Percentiles rank a stretch among this genome's conserved stretches.
phyloP scores from a whole-genome alignment of 2,329 filamentous ascomycete genomes.

The Fonsecaea monophora region DNA sequence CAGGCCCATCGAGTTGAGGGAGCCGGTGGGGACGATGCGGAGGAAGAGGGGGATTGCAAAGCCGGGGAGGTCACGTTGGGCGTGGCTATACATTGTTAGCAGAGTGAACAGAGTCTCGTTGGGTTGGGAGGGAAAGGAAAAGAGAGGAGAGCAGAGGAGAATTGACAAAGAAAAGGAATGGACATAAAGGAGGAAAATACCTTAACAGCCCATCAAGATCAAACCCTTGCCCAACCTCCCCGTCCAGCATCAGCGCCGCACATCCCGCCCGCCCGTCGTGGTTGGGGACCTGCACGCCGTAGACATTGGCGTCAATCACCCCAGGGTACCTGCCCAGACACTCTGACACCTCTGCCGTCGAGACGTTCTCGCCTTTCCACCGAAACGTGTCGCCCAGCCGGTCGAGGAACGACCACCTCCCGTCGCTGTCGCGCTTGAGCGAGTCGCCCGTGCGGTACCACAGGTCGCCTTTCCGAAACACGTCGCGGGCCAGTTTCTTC shows the following conservation, averaged over 20 bases:
- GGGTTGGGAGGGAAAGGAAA: too few relatives aligned
- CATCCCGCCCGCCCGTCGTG: conserved; percentile 88
- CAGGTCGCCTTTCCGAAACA: conserved; percentile 75
- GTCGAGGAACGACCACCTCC: conserved; percentile 78
- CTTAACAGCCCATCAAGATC: conserved; percentile 66
- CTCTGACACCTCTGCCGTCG: conserved; percentile 80
- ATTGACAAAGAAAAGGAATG: not conserved
- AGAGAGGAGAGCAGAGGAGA: too few relatives aligned
- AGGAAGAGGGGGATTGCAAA: conserved; percentile 80
- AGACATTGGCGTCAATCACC: conserved; percentile 81
- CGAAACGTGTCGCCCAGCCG: conserved; percentile 61
- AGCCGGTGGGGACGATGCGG: conserved; percentile 61
- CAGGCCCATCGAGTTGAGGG: conserved; percentile 73
- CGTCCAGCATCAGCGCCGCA: conserved; percentile 67
- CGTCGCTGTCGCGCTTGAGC: conserved; percentile 72
- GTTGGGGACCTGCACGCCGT: conserved; percentile 77
- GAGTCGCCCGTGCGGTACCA: conserved; percentile 85
- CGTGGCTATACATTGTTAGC: not conserved
- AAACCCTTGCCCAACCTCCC: conserved; percentile 55
- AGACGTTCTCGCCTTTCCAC: conserved; percentile 79
- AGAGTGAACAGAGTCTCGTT: too few relatives aligned
- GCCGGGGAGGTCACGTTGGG: conserved; percentile 65
- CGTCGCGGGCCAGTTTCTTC: conserved; percentile 75
- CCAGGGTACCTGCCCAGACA: conserved; percentile 69
- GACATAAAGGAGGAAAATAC: conserved; percentile 50